Percentiles rank a stretch among this genome's conserved stretches.
Conservation (phyloP, 2,329 filamentous ascomycete genomes). For the Nigrospora osmanthi region DNA sequence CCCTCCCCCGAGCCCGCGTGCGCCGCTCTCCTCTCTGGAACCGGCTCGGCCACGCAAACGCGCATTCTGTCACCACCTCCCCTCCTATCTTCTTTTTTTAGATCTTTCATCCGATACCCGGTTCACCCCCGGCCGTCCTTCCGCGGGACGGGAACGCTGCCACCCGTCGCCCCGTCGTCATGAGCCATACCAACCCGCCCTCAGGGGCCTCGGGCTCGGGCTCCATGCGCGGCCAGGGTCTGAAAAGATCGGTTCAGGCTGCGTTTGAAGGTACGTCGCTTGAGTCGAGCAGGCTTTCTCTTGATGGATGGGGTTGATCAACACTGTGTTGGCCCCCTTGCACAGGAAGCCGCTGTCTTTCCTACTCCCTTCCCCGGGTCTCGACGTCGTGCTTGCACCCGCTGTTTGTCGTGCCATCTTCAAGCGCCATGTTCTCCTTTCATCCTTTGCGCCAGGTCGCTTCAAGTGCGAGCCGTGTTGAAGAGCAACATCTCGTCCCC, state of each 20-base stretch:
- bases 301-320: background rate
- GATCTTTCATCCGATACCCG: too few relatives aligned
- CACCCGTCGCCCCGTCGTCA: conserved; percentile 14
- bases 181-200: conserved; percentile 48
- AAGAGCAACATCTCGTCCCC: background rate
- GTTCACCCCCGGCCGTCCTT: background rate
- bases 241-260: conserved; percentile 53
- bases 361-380: conserved; percentile 6
- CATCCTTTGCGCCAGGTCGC: background rate
- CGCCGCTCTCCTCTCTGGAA: too few relatives aligned
- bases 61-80: too few relatives aligned
- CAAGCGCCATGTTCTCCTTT: background rate
- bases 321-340: background rate
- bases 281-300: conserved; percentile 3
- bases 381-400: background rate
- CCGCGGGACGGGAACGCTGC: background rate
- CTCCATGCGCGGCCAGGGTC: conserved; percentile 35
- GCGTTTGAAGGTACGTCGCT: conserved; percentile 49
- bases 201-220: conserved; percentile 40
- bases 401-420: background rate
- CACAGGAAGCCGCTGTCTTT: too few relatives aligned
- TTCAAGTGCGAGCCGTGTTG: too few relatives aligned
- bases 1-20: too few relatives aligned
- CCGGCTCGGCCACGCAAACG: too few relatives aligned
- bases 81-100: too few relatives aligned